Evolutionary conservation across 495 filamentous ascomycete genomes (phyloP).

Genomic region (Penicillium nucicola): DNA sequence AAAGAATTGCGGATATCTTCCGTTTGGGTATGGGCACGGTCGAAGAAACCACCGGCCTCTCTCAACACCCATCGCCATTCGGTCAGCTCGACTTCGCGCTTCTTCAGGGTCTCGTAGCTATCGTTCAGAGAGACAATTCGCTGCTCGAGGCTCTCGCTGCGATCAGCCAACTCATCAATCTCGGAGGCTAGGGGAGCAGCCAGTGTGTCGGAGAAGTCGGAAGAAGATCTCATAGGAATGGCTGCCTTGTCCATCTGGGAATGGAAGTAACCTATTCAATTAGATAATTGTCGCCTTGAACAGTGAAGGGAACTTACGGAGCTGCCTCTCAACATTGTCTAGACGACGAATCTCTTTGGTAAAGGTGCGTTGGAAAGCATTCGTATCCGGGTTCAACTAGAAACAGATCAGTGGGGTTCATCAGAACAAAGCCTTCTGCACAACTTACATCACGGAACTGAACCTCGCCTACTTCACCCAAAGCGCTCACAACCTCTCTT

Average conservation of each 20-base stretch:
- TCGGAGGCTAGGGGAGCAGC: constrained; percentile 85
- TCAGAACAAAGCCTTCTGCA: background rate
- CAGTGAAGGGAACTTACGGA: constrained; percentile 59
- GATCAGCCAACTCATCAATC: constrained; percentile 92
- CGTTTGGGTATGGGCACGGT: constrained; percentile 89
- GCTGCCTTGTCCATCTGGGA: constrained; percentile 88
- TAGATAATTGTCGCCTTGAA: too few species aligned
- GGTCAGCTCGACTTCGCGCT: constrained; percentile 90
- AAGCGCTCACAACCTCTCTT: constrained; percentile 91
- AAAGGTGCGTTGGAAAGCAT: constrained; percentile 94
- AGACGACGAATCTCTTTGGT: constrained; percentile 95
- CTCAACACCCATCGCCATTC: constrained; percentile 97
- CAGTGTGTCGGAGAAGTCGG: constrained; percentile 80
- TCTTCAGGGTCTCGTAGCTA: constrained; percentile 97
- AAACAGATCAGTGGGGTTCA: constrained; percentile 1
- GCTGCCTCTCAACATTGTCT: constrained; percentile 96
- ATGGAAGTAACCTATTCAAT: constrained; percentile 72
- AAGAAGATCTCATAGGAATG: constrained; percentile 77
- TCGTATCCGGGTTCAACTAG: constrained; percentile 87
- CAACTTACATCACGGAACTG: constrained; percentile 92
- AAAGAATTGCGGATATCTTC: constrained; percentile 93
- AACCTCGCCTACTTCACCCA: constrained; percentile 92
- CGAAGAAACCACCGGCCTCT: constrained; percentile 95
- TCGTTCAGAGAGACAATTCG: constrained; percentile 88
- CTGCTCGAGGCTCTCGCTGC: constrained; percentile 87